A percentile compares a stretch with the other conserved stretches of the same genome.
Conservation (phyloP, 2,329 filamentous ascomycete species). For the Colletotrichum filicis region DNA sequence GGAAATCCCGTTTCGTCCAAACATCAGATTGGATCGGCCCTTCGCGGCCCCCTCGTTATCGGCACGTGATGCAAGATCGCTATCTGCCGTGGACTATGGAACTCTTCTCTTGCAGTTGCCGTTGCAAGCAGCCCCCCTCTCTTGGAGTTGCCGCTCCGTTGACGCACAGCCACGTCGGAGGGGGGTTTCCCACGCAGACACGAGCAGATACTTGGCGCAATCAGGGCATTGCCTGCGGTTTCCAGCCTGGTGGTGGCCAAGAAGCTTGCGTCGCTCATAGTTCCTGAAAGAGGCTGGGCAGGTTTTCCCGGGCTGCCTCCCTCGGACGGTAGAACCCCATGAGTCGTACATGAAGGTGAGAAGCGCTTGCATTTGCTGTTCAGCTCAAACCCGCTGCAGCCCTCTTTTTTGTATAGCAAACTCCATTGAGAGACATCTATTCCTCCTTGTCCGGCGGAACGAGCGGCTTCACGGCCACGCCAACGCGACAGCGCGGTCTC, state of each 20-base stretch:
- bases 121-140: conserved; percentile 19
- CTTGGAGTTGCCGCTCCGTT: conserved; percentile 22
- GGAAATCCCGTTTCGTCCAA: conserved; percentile 12
- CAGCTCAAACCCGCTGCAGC: conserved; percentile 23
- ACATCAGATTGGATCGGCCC: not conserved
- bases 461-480: conserved; percentile 27
- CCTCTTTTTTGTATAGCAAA: conserved; percentile 5
- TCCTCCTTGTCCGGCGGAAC: conserved; percentile 26
- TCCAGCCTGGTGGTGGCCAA: conserved; percentile 20
- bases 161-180: conserved; percentile 22
- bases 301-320: conserved; percentile 36
- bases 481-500: conserved; percentile 19
- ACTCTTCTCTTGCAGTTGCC: conserved; percentile 33
- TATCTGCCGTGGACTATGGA: not conserved
- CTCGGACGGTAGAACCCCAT: conserved; percentile 11
- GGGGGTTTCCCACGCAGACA: conserved; percentile 6
- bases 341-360: conserved; percentile 30
- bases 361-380: conserved; percentile 30
- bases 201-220: conserved; percentile 19
- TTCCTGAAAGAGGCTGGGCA: conserved; percentile 7
- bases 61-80: not conserved
- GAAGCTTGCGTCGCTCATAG: conserved; percentile 26
- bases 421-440: conserved; percentile 12
- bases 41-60: not conserved
- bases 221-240: conserved; percentile 12